Evolutionary conservation across 768 basidiomycete species (phyloP).

Genomic region (Boletales sp.): DNA sequence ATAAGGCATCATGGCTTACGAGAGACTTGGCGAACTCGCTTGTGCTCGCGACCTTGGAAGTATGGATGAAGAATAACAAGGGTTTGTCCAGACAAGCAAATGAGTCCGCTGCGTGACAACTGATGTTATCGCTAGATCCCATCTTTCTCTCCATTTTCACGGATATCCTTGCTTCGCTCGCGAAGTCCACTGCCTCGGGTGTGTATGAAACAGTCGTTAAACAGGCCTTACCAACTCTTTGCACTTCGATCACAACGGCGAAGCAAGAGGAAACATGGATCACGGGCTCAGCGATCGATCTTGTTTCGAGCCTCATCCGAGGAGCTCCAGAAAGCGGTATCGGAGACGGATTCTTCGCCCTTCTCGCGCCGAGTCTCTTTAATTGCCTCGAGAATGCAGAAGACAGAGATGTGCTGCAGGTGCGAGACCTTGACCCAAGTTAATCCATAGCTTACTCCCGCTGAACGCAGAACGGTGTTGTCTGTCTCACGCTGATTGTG

Average conservation of each 20-base stretch:
- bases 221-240: slow-evolving; percentile 70
- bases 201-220: slow-evolving; percentile 73
- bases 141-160: slow-evolving; percentile 82
- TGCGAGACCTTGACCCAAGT: slow-evolving; percentile 21
- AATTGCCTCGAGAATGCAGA: slow-evolving; percentile 63
- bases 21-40: slow-evolving; percentile 62
- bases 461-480: slow-evolving; percentile 67
- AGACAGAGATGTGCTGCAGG: slow-evolving; percentile 85
- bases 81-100: slow-evolving; percentile 41
- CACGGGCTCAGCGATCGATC: slow-evolving; percentile 76
- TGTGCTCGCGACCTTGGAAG: slow-evolving; percentile 64
- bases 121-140: slow-evolving; percentile 56
- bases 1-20: slow-evolving; percentile 70
- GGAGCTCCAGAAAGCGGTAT: slow-evolving; percentile 63
- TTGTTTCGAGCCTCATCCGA: slow-evolving; percentile 66
- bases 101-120: neutral
- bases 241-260: slow-evolving; percentile 55
- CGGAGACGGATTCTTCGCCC: slow-evolving; percentile 76
- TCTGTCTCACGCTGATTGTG: slow-evolving; percentile 77
- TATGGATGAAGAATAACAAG: slow-evolving; percentile 85
- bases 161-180: slow-evolving; percentile 72
- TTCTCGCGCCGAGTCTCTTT: slow-evolving; percentile 75
- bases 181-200: slow-evolving; percentile 52
- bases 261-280: slow-evolving; percentile 68
- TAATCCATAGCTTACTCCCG: neutral